A percentile compares a stretch with the other conserved stretches of the same genome.
phyloP scores from a whole-genome alignment of 1,284 basidiomycete genomes.

The Tylopilus sp. region DNA sequence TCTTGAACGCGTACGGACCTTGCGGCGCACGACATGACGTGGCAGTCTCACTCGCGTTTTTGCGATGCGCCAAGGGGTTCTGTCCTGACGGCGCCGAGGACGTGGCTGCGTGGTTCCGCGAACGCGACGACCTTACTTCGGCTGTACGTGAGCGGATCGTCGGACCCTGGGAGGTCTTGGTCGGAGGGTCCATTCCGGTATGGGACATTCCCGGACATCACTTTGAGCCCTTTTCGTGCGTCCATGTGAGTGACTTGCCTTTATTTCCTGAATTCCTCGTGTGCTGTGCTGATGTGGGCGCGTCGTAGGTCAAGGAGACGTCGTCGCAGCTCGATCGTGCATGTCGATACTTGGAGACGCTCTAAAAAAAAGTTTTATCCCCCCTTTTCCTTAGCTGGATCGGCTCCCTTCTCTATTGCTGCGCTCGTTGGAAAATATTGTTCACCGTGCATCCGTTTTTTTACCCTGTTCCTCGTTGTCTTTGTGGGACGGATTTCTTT shows the following conservation, averaged over 20 bases:
- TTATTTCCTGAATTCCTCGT: too few relatives aligned
- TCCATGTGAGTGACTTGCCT: slow-evolving; percentile 44
- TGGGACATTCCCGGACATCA: slow-evolving; percentile 65
- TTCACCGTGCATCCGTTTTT: not conserved
- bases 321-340: slow-evolving; percentile 25
- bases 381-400: not conserved
- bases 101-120: slow-evolving; percentile 47
- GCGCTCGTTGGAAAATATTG: not conserved
- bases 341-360: slow-evolving; percentile 18
- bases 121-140: slow-evolving; percentile 31
- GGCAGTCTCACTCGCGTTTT: slow-evolving; percentile 40
- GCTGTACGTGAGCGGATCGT: slow-evolving; percentile 32
- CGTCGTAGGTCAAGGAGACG: slow-evolving; percentile 20
- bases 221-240: slow-evolving; percentile 52
- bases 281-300: not conserved
- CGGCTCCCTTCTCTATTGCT: not conserved
- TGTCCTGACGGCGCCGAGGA: slow-evolving; percentile 29
- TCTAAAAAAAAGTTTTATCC: not conserved
- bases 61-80: slow-evolving; percentile 45
- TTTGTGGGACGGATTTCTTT: not conserved
- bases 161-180: slow-evolving; percentile 48
- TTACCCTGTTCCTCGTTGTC: not conserved
- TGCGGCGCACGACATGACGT: slow-evolving; percentile 3
- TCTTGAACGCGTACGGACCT: slow-evolving; percentile 43
- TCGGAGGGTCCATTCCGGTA: slow-evolving; percentile 38